Percentiles rank a stretch among this genome's conserved stretches.
These are phyloP conservation scores for Stemphylium lycopersici DNA, from an alignment of 2,329 filamentous ascomycete genomes.

Conservation along the genomic window DNA sequence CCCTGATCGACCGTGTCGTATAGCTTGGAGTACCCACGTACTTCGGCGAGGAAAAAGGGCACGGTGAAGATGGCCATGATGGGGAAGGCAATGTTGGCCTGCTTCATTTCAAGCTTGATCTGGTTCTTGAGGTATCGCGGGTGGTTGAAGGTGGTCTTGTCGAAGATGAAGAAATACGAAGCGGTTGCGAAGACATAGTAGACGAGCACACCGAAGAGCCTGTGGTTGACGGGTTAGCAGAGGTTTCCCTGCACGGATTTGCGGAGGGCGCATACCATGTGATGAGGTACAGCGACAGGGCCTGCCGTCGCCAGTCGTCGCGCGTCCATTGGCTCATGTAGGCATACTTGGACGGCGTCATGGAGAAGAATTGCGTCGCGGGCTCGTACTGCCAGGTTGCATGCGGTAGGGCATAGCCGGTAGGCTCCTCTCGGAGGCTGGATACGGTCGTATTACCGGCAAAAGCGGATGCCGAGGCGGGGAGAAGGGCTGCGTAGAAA, in stretches of 20 bases:
- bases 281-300: constrained; percentile 77
- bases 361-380: constrained; percentile 70
- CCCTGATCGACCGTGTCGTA: constrained; percentile 81
- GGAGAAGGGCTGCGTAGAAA: constrained; percentile 74
- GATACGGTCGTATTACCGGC: constrained; percentile 64
- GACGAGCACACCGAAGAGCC: constrained; percentile 81
- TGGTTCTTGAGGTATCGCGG: constrained; percentile 97
- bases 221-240: constrained; percentile 50
- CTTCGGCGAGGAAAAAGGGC: constrained; percentile 81
- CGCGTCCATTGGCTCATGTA: constrained; percentile 79
- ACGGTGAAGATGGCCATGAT: constrained; percentile 82
- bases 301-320: constrained; percentile 78
- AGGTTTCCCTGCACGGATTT: background rate
- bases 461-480: constrained; percentile 57
- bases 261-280: constrained; percentile 68
- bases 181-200: constrained; percentile 86
- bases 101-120: constrained; percentile 81
- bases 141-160: constrained; percentile 86
- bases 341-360: constrained; percentile 76
- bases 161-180: constrained; percentile 89
- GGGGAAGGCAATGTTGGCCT: constrained; percentile 78
- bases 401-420: constrained; percentile 24
- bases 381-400: constrained; percentile 72
- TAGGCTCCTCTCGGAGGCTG: constrained; percentile 51
- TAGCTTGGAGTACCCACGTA: constrained; percentile 83